phyloP scores from a whole-genome alignment of 768 basidiomycete genomes.

The Lentinula boryana region DNA sequence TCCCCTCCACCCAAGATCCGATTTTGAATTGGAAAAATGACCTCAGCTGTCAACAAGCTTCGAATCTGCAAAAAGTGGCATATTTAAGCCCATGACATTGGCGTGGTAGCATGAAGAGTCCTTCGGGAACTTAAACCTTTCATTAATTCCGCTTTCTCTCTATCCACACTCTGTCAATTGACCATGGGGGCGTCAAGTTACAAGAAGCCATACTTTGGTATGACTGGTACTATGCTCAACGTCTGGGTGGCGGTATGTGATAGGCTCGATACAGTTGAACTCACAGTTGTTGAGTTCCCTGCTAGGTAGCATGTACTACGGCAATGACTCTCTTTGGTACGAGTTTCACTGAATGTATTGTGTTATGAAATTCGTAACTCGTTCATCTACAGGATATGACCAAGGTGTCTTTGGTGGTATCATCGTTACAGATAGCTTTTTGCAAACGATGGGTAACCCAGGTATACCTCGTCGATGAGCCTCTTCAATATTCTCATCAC shows the following conservation, averaged over 20 bases:
- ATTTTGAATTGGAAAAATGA: too few relatives aligned
- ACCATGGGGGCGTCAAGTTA: neutral
- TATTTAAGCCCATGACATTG: too few relatives aligned
- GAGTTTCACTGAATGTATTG: neutral
- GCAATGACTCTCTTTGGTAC: slow-evolving; percentile 47
- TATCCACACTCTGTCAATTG: too few relatives aligned
- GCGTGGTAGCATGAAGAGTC: too few relatives aligned
- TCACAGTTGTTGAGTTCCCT: neutral
- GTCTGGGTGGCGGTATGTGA: slow-evolving; percentile 26
- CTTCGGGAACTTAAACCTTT: too few relatives aligned
- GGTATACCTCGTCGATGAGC: neutral
- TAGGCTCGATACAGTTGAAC: neutral
- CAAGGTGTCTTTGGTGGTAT: slow-evolving; percentile 50
- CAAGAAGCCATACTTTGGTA: slow-evolving; percentile 32
- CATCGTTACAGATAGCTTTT: slow-evolving; percentile 40
- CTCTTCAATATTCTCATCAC: neutral
- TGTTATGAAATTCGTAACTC: neutral
- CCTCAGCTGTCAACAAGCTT: too few relatives aligned
- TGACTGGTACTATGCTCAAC: slow-evolving; percentile 38
- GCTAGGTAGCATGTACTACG: slow-evolving; percentile 41
- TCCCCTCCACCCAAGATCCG: neutral
- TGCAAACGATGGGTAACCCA: slow-evolving; percentile 42
- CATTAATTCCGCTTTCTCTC: too few relatives aligned
- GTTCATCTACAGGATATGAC: slow-evolving; percentile 32
- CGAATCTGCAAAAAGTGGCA: too few relatives aligned